Evolutionary conservation across 352 stramenopile species (phyloP).

Genomic region (Globisporangium acanthophoron): DNA sequence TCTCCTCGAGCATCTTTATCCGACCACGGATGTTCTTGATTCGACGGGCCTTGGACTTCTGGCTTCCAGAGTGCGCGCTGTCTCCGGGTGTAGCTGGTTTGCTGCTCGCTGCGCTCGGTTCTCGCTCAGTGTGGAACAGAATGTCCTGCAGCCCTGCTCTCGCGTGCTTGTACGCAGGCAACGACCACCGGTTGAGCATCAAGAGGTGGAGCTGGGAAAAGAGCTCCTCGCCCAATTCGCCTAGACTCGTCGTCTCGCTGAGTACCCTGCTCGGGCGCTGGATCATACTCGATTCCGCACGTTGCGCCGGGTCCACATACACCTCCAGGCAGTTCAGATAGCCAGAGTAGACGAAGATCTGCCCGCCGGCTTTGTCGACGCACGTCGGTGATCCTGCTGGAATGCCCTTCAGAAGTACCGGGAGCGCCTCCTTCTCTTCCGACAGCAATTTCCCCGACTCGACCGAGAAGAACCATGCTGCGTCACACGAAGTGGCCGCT

Average conservation of each 20-base stretch:
- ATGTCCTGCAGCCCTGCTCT: constrained; percentile 45
- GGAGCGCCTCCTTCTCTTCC: constrained; percentile 17
- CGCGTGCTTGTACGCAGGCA: constrained; percentile 40
- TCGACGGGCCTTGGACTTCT: constrained; percentile 40
- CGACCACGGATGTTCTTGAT: constrained; percentile 58
- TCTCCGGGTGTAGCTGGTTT: constrained; percentile 7
- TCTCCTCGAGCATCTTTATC: constrained; percentile 31
- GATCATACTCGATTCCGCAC: neutral
- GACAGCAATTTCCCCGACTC: constrained; percentile 26
- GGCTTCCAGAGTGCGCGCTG: neutral
- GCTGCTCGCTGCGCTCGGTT: constrained; percentile 9
- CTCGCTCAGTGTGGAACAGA: constrained; percentile 31
- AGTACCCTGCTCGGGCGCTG: neutral
- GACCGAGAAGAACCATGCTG: constrained; percentile 70
- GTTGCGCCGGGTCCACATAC: constrained; percentile 22
- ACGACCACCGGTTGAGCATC: constrained; percentile 31
- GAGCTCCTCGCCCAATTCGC: constrained; percentile 22
- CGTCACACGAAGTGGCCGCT: constrained; percentile 41
- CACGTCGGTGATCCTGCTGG: constrained; percentile 61
- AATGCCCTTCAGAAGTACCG: constrained; percentile 47
- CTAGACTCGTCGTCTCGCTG: constrained; percentile 12
- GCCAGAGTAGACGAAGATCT: constrained; percentile 59
- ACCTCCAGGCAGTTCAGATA: constrained; percentile 70
- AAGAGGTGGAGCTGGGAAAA: constrained; percentile 28
- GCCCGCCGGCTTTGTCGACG: constrained; percentile 33